Base-by-base conservation (phyloP, 495 filamentous ascomycete genomes). In the Usnea hakonensis region DNA sequence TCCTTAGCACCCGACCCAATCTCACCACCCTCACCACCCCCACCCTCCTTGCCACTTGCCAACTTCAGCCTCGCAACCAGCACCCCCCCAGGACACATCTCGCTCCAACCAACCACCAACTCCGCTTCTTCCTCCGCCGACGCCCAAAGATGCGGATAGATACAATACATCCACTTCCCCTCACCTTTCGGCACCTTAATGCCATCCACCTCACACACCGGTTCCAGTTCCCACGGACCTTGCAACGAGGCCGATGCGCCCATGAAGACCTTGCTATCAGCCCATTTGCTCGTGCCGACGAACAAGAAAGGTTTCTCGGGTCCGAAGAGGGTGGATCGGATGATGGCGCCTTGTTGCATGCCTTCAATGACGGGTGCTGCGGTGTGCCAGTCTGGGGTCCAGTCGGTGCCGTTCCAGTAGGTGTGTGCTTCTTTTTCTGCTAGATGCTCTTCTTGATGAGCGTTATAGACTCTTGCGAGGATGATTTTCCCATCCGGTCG, bases 61-160 rank as follows among this genome's bases (percentile, higher is more conserved):
- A 52, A 28, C 48, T 52, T 52, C 14, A 52, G 8, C 26, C 7
- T 52, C 30, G 13, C 28, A 3, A 28, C 48, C 0, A 52, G 2
- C 13, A 52, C 56, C 6, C 67, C 67, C 5, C 61, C 68, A 28
- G 69, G 68, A 30, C 61, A 67, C 26, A 65, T 58, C 37, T 72
- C 69, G 26, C 67, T 67, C 70, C 70, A 72, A 8, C 65, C 65
- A 8, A 72, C 65, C 61, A 72, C 60, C 10, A 72, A 35, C 26
- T 69, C 67, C 35, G 65, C 65, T 5, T 68, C 40, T 17, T 46
- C 59, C 30, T 61, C 54, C n/a, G 65, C 52, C 11, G 64, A 64
- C 7, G 67, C 67, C 69, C 69, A 71, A 3, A 68, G 69, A 43
- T 73, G 71, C 1, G 68, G 60, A 38, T 70, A 73, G 9, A 72